Base-by-base conservation (phyloP, 805 yeast species). In the Ogataea paraovalis region DNA sequence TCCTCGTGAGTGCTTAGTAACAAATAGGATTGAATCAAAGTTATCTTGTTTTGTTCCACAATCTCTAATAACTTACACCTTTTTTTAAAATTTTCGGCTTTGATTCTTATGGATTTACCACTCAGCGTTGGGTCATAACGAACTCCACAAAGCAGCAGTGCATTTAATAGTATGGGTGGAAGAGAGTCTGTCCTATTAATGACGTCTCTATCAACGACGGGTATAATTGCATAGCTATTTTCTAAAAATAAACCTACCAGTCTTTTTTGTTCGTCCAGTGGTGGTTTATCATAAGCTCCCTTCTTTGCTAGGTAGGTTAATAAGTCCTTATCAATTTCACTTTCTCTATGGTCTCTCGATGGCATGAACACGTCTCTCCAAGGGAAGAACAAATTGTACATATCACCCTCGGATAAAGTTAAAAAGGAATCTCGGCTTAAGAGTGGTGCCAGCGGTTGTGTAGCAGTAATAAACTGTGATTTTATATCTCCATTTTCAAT, bases 361-460 rank as follows among this genome's bases (percentile, higher is more conserved):
- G 57, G 55, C 8, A 53, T 34, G 34, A 56, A 54, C 16, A 55
- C 42, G 25, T 55, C 63, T 53, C 66, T 52, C 69, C 69, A 65
- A 0, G 68, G 69, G 43, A 57, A 64, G 48, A 52, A 65, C 14
- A 62, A 42, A 20, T 65, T 60, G 41, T 60, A 58, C 21, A 58
- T 50, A 14, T 64, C 66, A 1, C 66, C 68, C 36, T 57, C 59
- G n/a, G 62, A 59, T 20, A 64, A 52, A 14, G 67, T 56, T 19
- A 65, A 43, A 45, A 64, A 58, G 4, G 68, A 57, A 44, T 64
- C 68, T 44, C 62, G 50, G 32, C 66, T 60, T 27, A 65, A 51
- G 13, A 65, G 51, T 34, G 64, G 66, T 4, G 69, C 65, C 40
- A 65, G 46, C 9, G 69, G 68, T 44, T 65, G 68, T 2, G 66